Evolutionary conservation across 306 rosid species (phyloP), one percentile per base, ranked within the genome.

Genomic region (Pyrus pyrifolia): DNA sequence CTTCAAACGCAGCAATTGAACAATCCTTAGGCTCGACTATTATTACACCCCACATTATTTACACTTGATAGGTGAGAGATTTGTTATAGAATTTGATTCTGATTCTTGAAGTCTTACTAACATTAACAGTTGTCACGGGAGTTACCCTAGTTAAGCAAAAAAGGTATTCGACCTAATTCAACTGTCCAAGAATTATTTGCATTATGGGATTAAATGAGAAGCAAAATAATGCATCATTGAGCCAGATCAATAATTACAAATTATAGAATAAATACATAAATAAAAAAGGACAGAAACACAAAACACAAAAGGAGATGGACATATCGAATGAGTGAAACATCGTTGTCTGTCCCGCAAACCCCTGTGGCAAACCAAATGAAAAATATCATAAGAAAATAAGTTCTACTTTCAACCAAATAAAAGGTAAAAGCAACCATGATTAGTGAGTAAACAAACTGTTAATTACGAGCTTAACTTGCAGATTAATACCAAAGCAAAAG

Each of bases 281-380:
- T 66, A 44, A 63, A 67, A 59, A 35, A n/a, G 49, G 44, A 64
- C 38, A n/a, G 11, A 68, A n/a, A 73, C 68, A 49, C 38, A 72
- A 66, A 73, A 35, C 61, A 27, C 23, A 53, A 70, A 61, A 66
- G 45, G 75, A 19, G 31, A 23, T 59, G 57, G 59, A 80, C 23
- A 10, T 4, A 8, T 35, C 23, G 44, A 35, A 53, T 63, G 35
- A 46, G 45, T 67, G 40, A 59, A 72, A 74, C 79, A 45, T 51
- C 44, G 64, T 40, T 25, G 19, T 65, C 70, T 70, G 27, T 65
- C 73, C 5, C 25, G 27, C 73, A 23, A 38, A 23, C 75, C 64
- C 81, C 85, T 81, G 83, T 4, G 53, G 38, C 70, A 78, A 62
- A 77, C 17, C 22, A 49, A 11, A 5, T 51, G 49, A 23, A 74